phyloP scores from a whole-genome alignment of 2,329 filamentous ascomycete species.

The Aspergillus awamori region DNA sequence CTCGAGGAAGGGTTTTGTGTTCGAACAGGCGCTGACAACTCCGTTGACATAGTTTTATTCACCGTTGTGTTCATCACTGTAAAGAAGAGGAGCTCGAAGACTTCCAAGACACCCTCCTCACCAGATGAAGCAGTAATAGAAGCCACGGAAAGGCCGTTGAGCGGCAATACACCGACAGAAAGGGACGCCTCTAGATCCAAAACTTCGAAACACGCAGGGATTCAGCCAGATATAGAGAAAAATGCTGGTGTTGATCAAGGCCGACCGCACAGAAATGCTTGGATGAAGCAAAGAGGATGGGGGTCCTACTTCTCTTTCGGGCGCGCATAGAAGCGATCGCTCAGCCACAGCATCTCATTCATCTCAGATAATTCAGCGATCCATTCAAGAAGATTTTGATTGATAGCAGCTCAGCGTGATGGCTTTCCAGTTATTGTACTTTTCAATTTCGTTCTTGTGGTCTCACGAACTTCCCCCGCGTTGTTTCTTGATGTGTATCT shows the following conservation, averaged over 20 bases:
- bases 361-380: neutral
- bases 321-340: conserved; percentile 2
- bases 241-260: conserved; percentile 8
- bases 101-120: conserved; percentile 23
- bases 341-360: neutral
- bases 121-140: conserved; percentile 17
- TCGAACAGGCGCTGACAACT: conserved; percentile 1
- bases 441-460: neutral
- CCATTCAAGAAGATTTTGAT: neutral
- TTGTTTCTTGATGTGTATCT: neutral
- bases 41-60: conserved; percentile 17
- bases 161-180: neutral
- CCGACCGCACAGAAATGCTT: neutral
- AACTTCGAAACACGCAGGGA: neutral
- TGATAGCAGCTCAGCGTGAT: neutral
- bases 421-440: neutral
- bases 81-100: conserved; percentile 24
- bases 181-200: neutral
- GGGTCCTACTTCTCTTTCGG: conserved; percentile 19
- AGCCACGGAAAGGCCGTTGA: conserved; percentile 18
- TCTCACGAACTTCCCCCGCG: neutral
- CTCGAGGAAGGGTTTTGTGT: no score
- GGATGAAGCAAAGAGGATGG: conserved; percentile 13
- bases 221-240: conserved; percentile 17
- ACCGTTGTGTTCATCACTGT: conserved; percentile 24